Percentiles rank a stretch among this genome's conserved stretches.
Evolutionary conservation across 2,329 filamentous ascomycete genomes (phyloP).

Genomic region (Trichoderma afroharzianum): DNA sequence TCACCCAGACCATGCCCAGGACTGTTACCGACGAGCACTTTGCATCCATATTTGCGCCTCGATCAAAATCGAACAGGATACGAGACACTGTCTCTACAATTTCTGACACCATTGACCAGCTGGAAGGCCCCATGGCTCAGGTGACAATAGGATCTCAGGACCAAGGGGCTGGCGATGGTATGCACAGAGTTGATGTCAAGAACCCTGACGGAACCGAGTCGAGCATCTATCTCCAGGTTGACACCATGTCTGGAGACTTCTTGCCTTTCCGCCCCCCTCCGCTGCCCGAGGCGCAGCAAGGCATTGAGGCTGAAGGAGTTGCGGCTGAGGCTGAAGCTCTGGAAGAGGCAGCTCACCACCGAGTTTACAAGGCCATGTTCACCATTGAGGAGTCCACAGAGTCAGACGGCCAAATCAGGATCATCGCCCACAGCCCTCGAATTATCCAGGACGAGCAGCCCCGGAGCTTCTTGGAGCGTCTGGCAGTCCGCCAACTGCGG

Average conservation of each 20-base stretch:
- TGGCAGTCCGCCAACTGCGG: slow-evolving; percentile 60
- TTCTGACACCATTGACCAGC: slow-evolving; percentile 54
- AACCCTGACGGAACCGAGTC: slow-evolving; percentile 55
- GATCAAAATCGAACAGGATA: slow-evolving; percentile 48
- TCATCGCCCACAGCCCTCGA: slow-evolving; percentile 57
- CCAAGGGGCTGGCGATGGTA: slow-evolving; percentile 42
- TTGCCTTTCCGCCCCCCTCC: slow-evolving; percentile 84
- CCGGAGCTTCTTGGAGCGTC: slow-evolving; percentile 65
- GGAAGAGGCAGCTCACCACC: slow-evolving; percentile 45
- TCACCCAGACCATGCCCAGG: slow-evolving; percentile 76
- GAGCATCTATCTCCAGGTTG: slow-evolving; percentile 62
- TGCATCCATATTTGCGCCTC: slow-evolving; percentile 73
- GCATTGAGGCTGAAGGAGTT: slow-evolving; percentile 36
- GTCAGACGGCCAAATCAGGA: slow-evolving; percentile 56
- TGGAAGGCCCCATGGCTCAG: slow-evolving; percentile 56
- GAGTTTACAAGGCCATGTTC: slow-evolving; percentile 61
- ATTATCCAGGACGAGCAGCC: slow-evolving; percentile 49
- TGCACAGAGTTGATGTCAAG: slow-evolving; percentile 50
- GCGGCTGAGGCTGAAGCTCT: slow-evolving; percentile 31
- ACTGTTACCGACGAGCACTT: slow-evolving; percentile 71
- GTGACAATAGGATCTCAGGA: slow-evolving; percentile 45
- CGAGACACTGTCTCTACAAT: slow-evolving; percentile 66
- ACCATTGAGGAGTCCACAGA: slow-evolving; percentile 65
- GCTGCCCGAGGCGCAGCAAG: slow-evolving; percentile 58
- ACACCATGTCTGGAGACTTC: slow-evolving; percentile 66